Base-by-base conservation (phyloP, 495 filamentous ascomycete species). In the Sporormia fimetaria region DNA sequence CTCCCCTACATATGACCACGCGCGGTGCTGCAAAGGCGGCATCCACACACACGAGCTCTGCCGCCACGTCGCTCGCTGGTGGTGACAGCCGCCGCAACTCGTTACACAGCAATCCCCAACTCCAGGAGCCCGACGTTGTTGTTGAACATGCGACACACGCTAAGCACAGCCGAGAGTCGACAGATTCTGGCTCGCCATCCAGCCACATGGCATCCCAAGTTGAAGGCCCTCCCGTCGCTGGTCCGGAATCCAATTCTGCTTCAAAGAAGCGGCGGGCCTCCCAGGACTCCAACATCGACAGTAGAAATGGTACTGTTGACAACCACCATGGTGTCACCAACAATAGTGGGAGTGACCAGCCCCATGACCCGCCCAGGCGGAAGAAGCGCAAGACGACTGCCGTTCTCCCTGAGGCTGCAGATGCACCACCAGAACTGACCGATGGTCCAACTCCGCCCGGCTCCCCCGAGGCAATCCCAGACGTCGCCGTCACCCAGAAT, bases 1-100 rank as follows among this genome's bases (percentile, higher is more conserved):
- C 38, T 40, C 57, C 57, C 21, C 37, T 57, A 31, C 54, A 55
- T 28, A 59, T 59, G 54, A 57, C 47, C 10, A 57, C 54, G 4
- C 37, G 57, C n/a, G 49, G 43, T 40, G 56, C 56, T 39, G 40
- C 54, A 35, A 48, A 49, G 21, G 50, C 52, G 30, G 56, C 45
- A 22, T 56, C 56, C 8, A 50, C 41, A 20, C 30, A 44, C 17
- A 47, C 40, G 28, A 47, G 36, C 37, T 42, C 57, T 8, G 38
- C 31, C 26, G 48, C 51, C 12, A 26, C 38, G 10, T 59, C 57
- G 10, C 23, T 44, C 39, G 34, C 51, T 8, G 37, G 43, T 26
- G 36, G 18, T 18, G 40, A 41, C 36, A 59, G 55, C 35, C 49
- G 56, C 24, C 42, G 56, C 12, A 57, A 38, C 23, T 59, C 56